Percentiles rank a stretch among this genome's conserved stretches.
These are phyloP conservation scores for Clathrospora elynae DNA, from an alignment of 2,329 filamentous ascomycete species.

Conservation along the genomic window DNA sequence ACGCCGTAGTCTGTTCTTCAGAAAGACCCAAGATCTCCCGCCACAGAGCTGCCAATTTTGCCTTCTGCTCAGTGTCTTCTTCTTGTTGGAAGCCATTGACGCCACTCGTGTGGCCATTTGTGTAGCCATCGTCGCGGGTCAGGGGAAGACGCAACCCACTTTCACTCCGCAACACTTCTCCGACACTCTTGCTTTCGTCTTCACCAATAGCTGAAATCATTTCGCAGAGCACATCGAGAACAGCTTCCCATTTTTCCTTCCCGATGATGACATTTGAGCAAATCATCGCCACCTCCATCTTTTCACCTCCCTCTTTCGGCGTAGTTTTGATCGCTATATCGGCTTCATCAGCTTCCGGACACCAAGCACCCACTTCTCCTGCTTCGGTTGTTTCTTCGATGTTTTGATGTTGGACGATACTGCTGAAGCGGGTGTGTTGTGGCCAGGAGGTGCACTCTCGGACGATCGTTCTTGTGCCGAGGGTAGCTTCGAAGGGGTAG, in stretches of 20 bases:
- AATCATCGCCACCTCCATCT: slow-evolving; percentile 1
- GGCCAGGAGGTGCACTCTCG: neutral
- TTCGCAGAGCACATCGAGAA: slow-evolving; percentile 1
- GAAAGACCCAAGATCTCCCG: slow-evolving; percentile 1
- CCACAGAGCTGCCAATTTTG: neutral
- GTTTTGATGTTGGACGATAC: slow-evolving; percentile 2
- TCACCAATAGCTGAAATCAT: slow-evolving; percentile 1
- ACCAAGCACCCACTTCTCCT: slow-evolving; percentile 2
- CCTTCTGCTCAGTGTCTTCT: neutral
- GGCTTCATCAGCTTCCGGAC: slow-evolving; percentile 2
- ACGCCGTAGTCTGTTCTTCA: neutral
- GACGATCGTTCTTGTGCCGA: slow-evolving; percentile 1
- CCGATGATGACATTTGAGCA: slow-evolving; percentile 1
- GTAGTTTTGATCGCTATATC: slow-evolving; percentile 2
- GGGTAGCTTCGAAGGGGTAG: slow-evolving; percentile 1
- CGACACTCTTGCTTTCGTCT: slow-evolving; percentile 2
- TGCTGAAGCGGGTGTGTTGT: slow-evolving; percentile 1
- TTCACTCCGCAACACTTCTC: neutral
- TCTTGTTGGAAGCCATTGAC: neutral
- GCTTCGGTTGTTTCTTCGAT: slow-evolving; percentile 1
- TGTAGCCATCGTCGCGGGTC: slow-evolving; percentile 1
- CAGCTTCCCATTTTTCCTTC: neutral
- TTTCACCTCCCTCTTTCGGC: neutral
- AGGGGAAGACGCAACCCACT: neutral
- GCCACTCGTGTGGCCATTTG: neutral